Conservation (phyloP, 768 basidiomycete species). For the Boletus coccyginus region DNA sequence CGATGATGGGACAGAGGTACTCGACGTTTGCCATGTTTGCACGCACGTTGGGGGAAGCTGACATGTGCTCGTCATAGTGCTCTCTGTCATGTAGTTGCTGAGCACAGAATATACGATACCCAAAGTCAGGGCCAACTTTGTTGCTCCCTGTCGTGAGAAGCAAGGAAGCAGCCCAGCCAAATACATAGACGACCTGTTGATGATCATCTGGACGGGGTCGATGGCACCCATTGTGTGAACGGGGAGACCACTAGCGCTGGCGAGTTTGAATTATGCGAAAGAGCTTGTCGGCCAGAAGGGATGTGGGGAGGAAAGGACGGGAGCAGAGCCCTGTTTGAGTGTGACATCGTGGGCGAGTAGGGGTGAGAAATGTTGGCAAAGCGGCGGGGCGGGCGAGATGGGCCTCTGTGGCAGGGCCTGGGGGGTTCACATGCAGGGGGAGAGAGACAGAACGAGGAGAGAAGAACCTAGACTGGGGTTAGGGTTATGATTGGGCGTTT, state of each 20-base stretch:
- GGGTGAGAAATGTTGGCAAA: constrained; percentile 73
- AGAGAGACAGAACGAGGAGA: constrained; percentile 34
- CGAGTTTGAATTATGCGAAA: constrained; percentile 61
- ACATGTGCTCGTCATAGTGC: constrained; percentile 83
- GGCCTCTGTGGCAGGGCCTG: constrained; percentile 56
- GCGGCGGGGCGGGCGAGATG: constrained; percentile 59
- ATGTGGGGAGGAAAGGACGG: constrained; percentile 74
- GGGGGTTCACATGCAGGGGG: constrained; percentile 58
- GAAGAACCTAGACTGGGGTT: constrained; percentile 32
- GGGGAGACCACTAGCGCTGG: constrained; percentile 60
- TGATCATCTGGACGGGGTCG: constrained; percentile 92
- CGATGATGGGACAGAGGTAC: constrained; percentile 90
- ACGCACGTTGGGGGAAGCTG: constrained; percentile 58
- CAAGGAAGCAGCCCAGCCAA: constrained; percentile 88
- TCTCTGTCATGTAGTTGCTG: constrained; percentile 93
- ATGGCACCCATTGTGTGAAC: constrained; percentile 93
- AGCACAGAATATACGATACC: constrained; percentile 82
- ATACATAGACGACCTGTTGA: constrained; percentile 88
- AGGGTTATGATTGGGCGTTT: constrained; percentile 28
- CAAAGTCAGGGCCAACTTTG: constrained; percentile 90
- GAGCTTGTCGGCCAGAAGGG: constrained; percentile 85
- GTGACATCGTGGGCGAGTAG: constrained; percentile 80
- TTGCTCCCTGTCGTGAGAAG: constrained; percentile 87
- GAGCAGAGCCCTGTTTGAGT: constrained; percentile 85
- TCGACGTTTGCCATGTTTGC: constrained; percentile 76